Evolutionary conservation across 495 filamentous ascomycete species (phyloP).

Genomic region (Haplographium delicatum): DNA sequence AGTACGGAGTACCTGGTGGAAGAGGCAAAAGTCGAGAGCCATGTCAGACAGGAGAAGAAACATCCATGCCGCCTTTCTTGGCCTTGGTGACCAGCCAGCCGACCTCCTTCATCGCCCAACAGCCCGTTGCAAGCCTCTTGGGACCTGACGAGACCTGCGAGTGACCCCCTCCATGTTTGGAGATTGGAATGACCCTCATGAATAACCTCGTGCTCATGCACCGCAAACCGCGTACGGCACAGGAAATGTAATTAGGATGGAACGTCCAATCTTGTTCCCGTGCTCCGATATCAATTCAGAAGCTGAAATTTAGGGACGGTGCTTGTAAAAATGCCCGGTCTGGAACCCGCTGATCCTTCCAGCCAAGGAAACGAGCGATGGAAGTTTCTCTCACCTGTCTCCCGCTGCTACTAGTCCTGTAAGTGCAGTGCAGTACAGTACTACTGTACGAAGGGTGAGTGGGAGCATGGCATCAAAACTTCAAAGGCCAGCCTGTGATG

Average conservation of each 20-base stretch:
- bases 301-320: background rate
- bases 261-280: background rate
- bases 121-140: too few relatives aligned
- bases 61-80: background rate
- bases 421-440: too few relatives aligned
- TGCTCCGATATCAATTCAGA: too few relatives aligned
- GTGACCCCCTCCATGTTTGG: background rate
- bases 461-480: too few relatives aligned
- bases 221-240: background rate
- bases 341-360: conserved; percentile 6
- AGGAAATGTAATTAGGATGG: background rate
- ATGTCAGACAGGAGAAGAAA: background rate
- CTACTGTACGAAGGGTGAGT: too few relatives aligned
- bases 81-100: background rate
- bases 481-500: background rate
- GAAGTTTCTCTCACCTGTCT: background rate
- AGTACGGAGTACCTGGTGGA: background rate
- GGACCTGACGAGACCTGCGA: too few relatives aligned
- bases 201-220: background rate
- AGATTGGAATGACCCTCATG: background rate
- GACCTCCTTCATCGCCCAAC: background rate
- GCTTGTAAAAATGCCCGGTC: background rate
- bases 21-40: background rate
- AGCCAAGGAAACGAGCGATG: background rate
- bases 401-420: too few relatives aligned